phyloP scores from a whole-genome alignment of 805 yeast species.

The Metschnikowia drakensbergensis region DNA sequence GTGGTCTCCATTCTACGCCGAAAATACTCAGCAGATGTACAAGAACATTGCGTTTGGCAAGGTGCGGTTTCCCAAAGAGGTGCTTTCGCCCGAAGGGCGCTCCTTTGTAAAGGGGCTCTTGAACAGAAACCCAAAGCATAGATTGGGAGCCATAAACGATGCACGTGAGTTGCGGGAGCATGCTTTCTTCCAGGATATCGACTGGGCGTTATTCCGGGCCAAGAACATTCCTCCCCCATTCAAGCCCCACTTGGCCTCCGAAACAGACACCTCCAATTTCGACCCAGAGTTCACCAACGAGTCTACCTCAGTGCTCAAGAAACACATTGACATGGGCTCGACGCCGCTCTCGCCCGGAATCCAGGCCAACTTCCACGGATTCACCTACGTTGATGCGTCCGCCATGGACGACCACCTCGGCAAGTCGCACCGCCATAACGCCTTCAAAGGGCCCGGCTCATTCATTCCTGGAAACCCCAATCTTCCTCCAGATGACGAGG shows the following conservation, averaged over 20 bases:
- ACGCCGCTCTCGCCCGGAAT: constrained; percentile 92
- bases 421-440: constrained; percentile 33
- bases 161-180: constrained; percentile 91
- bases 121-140: constrained; percentile 93
- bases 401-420: constrained; percentile 82
- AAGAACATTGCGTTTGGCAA: constrained; percentile 98
- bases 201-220: constrained; percentile 75
- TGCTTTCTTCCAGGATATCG: constrained; percentile 86
- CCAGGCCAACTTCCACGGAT: constrained; percentile 95
- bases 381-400: constrained; percentile 92
- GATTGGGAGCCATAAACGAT: constrained; percentile 87
- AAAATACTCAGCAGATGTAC: constrained; percentile 97
- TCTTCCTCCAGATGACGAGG: constrained; percentile 80
- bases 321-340: constrained; percentile 57
- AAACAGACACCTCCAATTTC: constrained; percentile 92
- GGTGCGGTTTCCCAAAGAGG: constrained; percentile 95
- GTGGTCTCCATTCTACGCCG: constrained; percentile 98
- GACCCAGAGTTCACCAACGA: constrained; percentile 97
- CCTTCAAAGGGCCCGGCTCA: constrained; percentile 54
- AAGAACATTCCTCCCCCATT: constrained; percentile 95
- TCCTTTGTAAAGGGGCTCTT: constrained; percentile 92
- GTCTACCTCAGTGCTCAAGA: constrained; percentile 74
- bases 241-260: constrained; percentile 87
- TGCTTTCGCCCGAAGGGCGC: constrained; percentile 87
- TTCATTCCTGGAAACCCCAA: constrained; percentile 78